phyloP scores from a whole-genome alignment of 225 moss, liverwort and hornwort species.

The Pseudoscleropodium purum region DNA sequence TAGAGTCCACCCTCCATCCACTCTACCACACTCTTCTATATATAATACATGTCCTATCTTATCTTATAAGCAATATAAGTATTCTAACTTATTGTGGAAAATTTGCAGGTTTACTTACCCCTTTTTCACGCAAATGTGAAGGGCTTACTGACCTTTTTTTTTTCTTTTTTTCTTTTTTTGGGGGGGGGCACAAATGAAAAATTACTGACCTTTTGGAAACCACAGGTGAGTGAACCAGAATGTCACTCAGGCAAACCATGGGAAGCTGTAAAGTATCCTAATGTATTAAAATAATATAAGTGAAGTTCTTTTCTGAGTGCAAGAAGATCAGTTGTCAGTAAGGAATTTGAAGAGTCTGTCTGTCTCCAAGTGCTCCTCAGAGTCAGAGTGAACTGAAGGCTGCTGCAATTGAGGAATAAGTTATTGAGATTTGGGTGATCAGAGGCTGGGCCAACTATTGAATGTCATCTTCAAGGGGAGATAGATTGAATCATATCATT shows the following conservation, averaged over 20 bases:
- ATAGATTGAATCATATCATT: not conserved
- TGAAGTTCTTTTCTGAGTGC: not conserved
- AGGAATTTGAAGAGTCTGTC: not conserved
- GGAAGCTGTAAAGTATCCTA: too few species aligned
- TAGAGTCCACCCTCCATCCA: too few species aligned
- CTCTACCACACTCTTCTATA: too few species aligned
- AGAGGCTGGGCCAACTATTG: not conserved
- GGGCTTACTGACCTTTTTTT: too few species aligned
- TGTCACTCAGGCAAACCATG: too few species aligned
- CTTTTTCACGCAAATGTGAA: too few species aligned
- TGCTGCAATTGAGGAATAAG: not conserved
- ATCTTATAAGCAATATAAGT: not conserved
- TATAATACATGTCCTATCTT: too few species aligned
- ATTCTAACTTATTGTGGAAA: not conserved
- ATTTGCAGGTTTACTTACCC: not conserved
- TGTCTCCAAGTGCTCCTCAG: not conserved
- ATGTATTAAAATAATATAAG: too few species aligned
- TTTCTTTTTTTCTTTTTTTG: too few species aligned
- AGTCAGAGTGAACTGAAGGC: not conserved
- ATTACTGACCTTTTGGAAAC: too few species aligned
- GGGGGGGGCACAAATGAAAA: too few species aligned
- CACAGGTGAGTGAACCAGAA: too few species aligned
- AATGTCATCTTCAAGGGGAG: not conserved
- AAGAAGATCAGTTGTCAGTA: not conserved
- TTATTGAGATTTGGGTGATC: not conserved